phyloP scores from a whole-genome alignment of 768 basidiomycete genomes.

The Boletus eberwhitei region DNA sequence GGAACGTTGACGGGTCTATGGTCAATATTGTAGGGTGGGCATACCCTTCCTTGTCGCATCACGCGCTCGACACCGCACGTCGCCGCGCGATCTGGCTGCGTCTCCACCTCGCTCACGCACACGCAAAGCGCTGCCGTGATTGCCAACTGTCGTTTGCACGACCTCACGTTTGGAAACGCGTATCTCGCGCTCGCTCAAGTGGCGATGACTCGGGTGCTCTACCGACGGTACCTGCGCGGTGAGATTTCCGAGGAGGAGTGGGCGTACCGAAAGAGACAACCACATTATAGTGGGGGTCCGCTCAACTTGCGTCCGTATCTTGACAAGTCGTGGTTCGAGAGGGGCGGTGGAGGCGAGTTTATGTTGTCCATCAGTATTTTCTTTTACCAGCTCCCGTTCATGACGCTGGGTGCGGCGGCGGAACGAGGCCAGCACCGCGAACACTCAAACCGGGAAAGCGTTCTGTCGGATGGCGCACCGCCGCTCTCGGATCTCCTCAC shows the following conservation, averaged over 20 bases:
- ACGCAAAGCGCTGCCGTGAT: slow-evolving; percentile 33
- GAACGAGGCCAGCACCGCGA: not conserved
- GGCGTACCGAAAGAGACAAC: slow-evolving; percentile 46
- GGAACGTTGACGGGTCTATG: not conserved
- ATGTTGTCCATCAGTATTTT: slow-evolving; percentile 42
- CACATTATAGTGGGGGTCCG: slow-evolving; percentile 45
- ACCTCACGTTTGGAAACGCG: slow-evolving; percentile 50
- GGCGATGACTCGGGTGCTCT: slow-evolving; percentile 49
- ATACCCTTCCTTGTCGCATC: slow-evolving; percentile 47
- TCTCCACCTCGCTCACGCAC: slow-evolving; percentile 24
- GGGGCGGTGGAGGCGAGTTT: slow-evolving; percentile 45
- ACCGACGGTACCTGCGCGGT: slow-evolving; percentile 44
- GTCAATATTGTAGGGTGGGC: slow-evolving; percentile 45
- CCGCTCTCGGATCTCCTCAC: slow-evolving; percentile 41
- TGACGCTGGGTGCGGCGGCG: slow-evolving; percentile 35
- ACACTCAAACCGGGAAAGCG: not conserved
- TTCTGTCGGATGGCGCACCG: slow-evolving; percentile 29
- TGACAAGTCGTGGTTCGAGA: slow-evolving; percentile 42
- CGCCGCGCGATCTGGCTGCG: slow-evolving; percentile 35
- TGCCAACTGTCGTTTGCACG: slow-evolving; percentile 38
- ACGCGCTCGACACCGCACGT: slow-evolving; percentile 34
- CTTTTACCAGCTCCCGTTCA: slow-evolving; percentile 42
- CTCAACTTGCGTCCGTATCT: slow-evolving; percentile 51
- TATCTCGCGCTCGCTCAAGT: slow-evolving; percentile 50
- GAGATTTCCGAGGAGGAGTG: slow-evolving; percentile 51